Evolutionary conservation across 2,329 filamentous ascomycete species (phyloP).

Genomic region (Cladosporium sp.): DNA sequence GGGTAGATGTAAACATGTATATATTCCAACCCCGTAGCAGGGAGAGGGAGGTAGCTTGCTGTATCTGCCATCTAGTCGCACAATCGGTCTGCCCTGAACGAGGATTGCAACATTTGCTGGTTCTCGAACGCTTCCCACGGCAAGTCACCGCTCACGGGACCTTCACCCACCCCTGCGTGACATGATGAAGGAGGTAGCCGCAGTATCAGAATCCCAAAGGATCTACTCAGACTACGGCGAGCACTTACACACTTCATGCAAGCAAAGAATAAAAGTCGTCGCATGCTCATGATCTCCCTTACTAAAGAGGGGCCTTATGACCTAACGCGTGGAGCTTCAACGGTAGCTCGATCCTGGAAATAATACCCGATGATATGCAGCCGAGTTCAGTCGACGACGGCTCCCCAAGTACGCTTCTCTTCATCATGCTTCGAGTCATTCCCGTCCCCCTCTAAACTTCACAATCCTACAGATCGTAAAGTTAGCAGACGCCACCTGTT

Average conservation of each 20-base stretch:
- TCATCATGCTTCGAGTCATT: neutral
- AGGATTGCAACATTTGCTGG: too few species aligned
- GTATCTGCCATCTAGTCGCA: too few species aligned
- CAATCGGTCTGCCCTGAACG: too few species aligned
- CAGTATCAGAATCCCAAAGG: too few species aligned
- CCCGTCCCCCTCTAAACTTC: neutral
- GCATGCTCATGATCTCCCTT: neutral
- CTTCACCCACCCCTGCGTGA: too few species aligned
- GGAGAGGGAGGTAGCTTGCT: too few species aligned
- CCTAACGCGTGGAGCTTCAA: conserved; percentile 7
- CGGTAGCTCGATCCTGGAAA: neutral
- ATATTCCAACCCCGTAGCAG: too few species aligned
- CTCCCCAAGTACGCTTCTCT: neutral
- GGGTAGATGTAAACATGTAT: neutral
- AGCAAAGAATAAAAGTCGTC: neutral
- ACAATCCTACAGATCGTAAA: neutral
- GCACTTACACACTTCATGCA: too few species aligned
- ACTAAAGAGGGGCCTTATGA: neutral
- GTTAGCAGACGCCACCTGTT: neutral
- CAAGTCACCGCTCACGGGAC: too few species aligned
- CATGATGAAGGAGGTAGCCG: too few species aligned
- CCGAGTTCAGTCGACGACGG: neutral
- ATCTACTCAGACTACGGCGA: neutral
- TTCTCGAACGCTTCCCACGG: too few species aligned
- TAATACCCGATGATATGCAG: neutral